Evolutionary conservation across 306 rosid genomes (phyloP).

Genomic region (Senna siamea): DNA sequence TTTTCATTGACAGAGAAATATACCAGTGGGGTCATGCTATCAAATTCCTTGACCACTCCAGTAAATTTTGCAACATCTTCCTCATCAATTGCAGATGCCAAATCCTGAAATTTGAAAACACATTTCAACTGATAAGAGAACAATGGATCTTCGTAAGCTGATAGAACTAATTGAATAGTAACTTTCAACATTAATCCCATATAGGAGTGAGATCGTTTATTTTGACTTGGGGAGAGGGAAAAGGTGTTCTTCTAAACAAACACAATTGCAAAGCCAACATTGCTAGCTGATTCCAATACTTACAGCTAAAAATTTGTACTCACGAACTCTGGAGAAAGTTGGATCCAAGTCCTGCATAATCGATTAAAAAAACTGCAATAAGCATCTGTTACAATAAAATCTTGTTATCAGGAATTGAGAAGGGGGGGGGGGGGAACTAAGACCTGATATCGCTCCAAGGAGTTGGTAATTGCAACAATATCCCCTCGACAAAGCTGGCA

Average conservation of each 20-base stretch:
- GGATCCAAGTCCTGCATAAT: slow-evolving; percentile 62
- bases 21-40: slow-evolving; percentile 54
- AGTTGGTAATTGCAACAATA: slow-evolving; percentile 72
- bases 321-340: slow-evolving; percentile 56
- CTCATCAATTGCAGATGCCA: slow-evolving; percentile 53
- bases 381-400: not conserved
- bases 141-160: slow-evolving; percentile 3
- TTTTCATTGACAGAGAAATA: slow-evolving; percentile 5
- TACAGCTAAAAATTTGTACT: slow-evolving; percentile 57
- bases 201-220: not conserved
- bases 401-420: not conserved
- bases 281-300: slow-evolving; percentile 30
- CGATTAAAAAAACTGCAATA: slow-evolving; percentile 23
- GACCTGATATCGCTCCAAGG: slow-evolving; percentile 92
- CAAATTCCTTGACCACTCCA: slow-evolving; percentile 48
- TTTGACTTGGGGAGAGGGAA: not conserved
- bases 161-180: slow-evolving; percentile 2
- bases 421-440: not conserved
- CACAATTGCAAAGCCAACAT: slow-evolving; percentile 12
- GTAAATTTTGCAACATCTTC: slow-evolving; percentile 53
- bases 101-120: slow-evolving; percentile 46
- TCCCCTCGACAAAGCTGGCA: slow-evolving; percentile 86
- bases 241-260: slow-evolving; percentile 27
- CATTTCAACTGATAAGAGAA: slow-evolving; percentile 33
- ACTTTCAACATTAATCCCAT: not conserved